A percentile compares a stretch with the other conserved stretches of the same genome.
Conservation (phyloP, 169 alveolate species). For the Eimeria tenella region DNA sequence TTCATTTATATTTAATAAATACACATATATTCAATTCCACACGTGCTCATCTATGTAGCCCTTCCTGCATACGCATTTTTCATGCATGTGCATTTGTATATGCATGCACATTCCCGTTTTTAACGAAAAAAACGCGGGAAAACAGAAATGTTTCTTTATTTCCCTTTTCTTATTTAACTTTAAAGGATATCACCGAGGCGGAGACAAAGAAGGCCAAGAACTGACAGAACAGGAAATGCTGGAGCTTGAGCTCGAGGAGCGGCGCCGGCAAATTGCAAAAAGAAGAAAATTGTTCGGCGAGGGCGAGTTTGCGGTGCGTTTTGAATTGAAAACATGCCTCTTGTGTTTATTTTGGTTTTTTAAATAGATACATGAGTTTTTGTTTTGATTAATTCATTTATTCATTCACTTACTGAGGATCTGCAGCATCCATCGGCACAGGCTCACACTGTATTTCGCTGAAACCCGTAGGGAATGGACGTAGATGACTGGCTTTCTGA, state of each 20-base stretch:
- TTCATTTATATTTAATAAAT: background rate
- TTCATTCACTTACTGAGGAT: background rate
- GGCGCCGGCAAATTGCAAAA: background rate
- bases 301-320: constrained; percentile 6
- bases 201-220: background rate
- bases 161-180: background rate
- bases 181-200: constrained; percentile 6
- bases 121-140: too few relatives aligned
- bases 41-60: too few relatives aligned
- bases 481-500: constrained; percentile 34
- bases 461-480: background rate
- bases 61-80: too few relatives aligned
- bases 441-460: too few relatives aligned
- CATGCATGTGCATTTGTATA: too few relatives aligned
- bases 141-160: too few relatives aligned
- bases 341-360: background rate
- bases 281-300: constrained; percentile 24
- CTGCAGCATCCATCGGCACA: too few relatives aligned
- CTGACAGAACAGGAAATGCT: constrained; percentile 34
- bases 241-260: constrained; percentile 12
- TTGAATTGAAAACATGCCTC: background rate
- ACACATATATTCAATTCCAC: too few relatives aligned
- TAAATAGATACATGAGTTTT: background rate
- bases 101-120: too few relatives aligned
- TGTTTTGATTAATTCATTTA: background rate